phyloP scores from a whole-genome alignment of 352 stramenopile genomes.

The Saprolegnia diclina region DNA sequence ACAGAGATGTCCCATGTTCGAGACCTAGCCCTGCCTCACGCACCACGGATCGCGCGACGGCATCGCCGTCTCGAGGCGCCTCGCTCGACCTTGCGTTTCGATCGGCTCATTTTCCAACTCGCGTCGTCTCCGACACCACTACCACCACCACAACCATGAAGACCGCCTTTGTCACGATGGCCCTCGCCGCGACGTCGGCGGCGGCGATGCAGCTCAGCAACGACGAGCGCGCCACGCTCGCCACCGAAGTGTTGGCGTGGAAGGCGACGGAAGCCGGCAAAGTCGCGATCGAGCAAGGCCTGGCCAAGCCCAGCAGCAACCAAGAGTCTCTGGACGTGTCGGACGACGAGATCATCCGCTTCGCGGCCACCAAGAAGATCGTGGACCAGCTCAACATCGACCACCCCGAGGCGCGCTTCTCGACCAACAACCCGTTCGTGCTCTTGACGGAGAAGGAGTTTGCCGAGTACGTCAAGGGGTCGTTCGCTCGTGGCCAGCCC shows the following conservation, averaged over 20 bases:
- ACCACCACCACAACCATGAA: slow-evolving; percentile 5
- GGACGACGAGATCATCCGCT: slow-evolving; percentile 9
- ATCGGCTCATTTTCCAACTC: too few relatives aligned
- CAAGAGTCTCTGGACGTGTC: slow-evolving; percentile 7
- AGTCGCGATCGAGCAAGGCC: background rate
- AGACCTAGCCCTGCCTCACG: too few relatives aligned
- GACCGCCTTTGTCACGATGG: background rate
- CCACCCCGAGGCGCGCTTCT: slow-evolving; percentile 9
- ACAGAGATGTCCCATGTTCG: too few relatives aligned
- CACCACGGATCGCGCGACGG: too few relatives aligned
- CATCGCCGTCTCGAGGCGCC: too few relatives aligned
- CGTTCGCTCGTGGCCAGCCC: background rate
- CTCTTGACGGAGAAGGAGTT: slow-evolving; percentile 17
- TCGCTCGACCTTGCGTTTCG: too few relatives aligned
- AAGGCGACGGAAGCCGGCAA: background rate
- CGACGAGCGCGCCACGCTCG: background rate
- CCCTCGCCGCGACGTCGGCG: background rate
- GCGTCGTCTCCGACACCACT: too few relatives aligned
- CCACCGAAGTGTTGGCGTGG: background rate
- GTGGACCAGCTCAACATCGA: background rate
- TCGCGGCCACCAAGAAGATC: background rate
- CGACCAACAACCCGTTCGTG: slow-evolving; percentile 4
- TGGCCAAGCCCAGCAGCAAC: slow-evolving; percentile 1
- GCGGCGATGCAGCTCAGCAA: slow-evolving; percentile 6
- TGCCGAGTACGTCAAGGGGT: background rate